Evolutionary conservation across 2,329 filamentous ascomycete species (phyloP).

Genomic region (Aureobasidium sp.): DNA sequence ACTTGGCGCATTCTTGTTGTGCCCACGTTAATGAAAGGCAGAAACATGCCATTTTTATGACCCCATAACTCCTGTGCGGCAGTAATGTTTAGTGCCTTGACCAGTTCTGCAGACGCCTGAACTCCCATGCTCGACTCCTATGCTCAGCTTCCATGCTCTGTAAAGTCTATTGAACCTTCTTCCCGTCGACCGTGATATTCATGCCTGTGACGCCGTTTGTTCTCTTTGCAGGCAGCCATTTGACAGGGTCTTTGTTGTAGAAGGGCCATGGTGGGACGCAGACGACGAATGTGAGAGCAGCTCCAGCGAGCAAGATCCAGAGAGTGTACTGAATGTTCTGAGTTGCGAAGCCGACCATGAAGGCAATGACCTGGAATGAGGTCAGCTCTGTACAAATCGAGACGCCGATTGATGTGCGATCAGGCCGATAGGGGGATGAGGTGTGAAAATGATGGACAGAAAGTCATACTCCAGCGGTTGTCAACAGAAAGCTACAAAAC

Average conservation of each 20-base stretch:
- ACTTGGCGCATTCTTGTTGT: slow-evolving; percentile 2
- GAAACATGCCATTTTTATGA: slow-evolving; percentile 17
- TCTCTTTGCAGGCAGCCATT: slow-evolving; percentile 76
- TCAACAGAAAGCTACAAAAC: slow-evolving; percentile 79
- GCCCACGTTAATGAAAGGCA: slow-evolving; percentile 18
- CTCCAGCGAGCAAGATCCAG: slow-evolving; percentile 84
- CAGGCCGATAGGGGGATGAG: background rate
- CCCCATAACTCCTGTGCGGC: background rate
- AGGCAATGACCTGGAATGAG: slow-evolving; percentile 70
- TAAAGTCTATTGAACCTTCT: slow-evolving; percentile 47
- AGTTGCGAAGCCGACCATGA: slow-evolving; percentile 81
- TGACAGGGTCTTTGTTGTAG: slow-evolving; percentile 86
- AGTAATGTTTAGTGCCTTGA: background rate
- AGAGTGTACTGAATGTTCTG: slow-evolving; percentile 90
- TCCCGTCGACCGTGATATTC: slow-evolving; percentile 66
- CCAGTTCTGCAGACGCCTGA: background rate
- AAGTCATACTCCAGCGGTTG: slow-evolving; percentile 75
- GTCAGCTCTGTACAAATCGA: background rate
- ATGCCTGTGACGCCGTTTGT: slow-evolving; percentile 44
- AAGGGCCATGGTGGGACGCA: slow-evolving; percentile 96
- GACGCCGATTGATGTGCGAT: background rate
- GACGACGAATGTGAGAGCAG: slow-evolving; percentile 79
- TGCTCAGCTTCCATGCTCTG: too few species aligned
- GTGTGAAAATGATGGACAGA: background rate
- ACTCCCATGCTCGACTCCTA: too few species aligned